These are phyloP conservation scores for Alternaria consortialis DNA, from an alignment of 2,329 filamentous ascomycete genomes.

Conservation along the genomic window DNA sequence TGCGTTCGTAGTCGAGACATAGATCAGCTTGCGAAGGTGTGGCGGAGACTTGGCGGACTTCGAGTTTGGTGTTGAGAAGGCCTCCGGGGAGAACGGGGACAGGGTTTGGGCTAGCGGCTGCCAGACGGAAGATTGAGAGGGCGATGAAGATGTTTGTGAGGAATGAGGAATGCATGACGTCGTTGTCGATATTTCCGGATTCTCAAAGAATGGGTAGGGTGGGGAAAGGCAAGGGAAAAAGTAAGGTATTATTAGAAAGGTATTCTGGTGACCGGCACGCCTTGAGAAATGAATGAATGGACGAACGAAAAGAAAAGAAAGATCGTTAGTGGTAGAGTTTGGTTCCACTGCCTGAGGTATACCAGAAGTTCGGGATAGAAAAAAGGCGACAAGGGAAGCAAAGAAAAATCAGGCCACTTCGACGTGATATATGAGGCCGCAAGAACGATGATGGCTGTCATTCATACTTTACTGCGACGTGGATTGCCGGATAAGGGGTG, in stretches of 20 bases:
- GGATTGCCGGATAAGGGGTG: constrained; percentile 35
- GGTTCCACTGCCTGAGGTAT: constrained; percentile 32
- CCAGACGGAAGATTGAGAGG: constrained; percentile 36
- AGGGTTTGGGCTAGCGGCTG: constrained; percentile 19
- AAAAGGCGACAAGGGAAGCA: constrained; percentile 30
- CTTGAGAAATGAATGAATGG: constrained; percentile 28
- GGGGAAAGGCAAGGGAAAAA: not conserved
- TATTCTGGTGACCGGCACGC: constrained; percentile 43
- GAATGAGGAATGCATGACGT: constrained; percentile 34
- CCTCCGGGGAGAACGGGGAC: constrained; percentile 14
- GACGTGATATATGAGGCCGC: constrained; percentile 41
- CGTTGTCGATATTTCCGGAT: not conserved
- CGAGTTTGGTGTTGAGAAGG: constrained; percentile 25
- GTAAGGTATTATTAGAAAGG: constrained; percentile 23
- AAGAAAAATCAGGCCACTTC: constrained; percentile 44
- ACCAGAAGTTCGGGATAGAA: constrained; percentile 22
- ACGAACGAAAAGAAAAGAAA: constrained; percentile 24
- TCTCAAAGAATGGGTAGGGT: not conserved
- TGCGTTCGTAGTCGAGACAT: constrained; percentile 57
- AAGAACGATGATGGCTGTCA: constrained; percentile 26
- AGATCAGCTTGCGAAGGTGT: constrained; percentile 35
- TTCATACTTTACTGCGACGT: constrained; percentile 43
- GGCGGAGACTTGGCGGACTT: constrained; percentile 38
- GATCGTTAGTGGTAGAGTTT: constrained; percentile 9
- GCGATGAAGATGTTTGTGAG: constrained; percentile 39